A percentile compares a stretch with the other conserved stretches of the same genome.
These are phyloP conservation scores for Acanthamoeba divionensis DNA, from an alignment of 208 protist genomes.

Conservation along the genomic window DNA sequence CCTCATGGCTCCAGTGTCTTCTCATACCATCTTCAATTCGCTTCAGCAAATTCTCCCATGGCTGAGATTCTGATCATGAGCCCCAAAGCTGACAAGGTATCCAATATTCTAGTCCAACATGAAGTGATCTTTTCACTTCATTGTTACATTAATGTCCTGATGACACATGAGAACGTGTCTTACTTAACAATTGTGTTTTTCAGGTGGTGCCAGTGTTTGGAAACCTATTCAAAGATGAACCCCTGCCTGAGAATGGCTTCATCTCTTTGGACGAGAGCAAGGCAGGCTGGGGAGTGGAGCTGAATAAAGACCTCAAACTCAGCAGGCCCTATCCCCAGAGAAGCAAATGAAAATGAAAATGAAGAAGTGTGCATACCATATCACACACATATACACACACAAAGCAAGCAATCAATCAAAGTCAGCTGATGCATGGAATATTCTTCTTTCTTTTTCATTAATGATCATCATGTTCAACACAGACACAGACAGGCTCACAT, in stretches of 20 bases:
- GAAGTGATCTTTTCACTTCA: no score
- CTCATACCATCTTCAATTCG: conserved; percentile 75
- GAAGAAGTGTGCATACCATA: no score
- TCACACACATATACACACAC: no score
- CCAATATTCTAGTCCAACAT: no score
- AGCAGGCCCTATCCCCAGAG: conserved; percentile 38
- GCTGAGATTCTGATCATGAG: conserved; percentile 73
- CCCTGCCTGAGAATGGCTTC: conserved; percentile 67
- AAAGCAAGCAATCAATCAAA: no score
- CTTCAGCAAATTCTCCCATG: conserved; percentile 72
- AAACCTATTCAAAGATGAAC: conserved; percentile 72
- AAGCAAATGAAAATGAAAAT: no score
- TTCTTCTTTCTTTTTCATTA: neutral
- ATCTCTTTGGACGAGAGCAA: conserved; percentile 54
- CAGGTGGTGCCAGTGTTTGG: conserved; percentile 70
- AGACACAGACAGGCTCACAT: neutral
- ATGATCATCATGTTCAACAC: neutral
- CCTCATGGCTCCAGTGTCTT: conserved; percentile 71
- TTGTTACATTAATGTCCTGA: no score
- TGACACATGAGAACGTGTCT: no score
- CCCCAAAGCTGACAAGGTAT: conserved; percentile 64
- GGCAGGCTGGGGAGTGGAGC: conserved; percentile 57
- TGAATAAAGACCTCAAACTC: conserved; percentile 64
- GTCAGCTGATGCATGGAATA: no score
- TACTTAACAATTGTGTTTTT: neutral